Conservation (phyloP, 345 rosid species). For the Lenwebbia sp. region DNA sequence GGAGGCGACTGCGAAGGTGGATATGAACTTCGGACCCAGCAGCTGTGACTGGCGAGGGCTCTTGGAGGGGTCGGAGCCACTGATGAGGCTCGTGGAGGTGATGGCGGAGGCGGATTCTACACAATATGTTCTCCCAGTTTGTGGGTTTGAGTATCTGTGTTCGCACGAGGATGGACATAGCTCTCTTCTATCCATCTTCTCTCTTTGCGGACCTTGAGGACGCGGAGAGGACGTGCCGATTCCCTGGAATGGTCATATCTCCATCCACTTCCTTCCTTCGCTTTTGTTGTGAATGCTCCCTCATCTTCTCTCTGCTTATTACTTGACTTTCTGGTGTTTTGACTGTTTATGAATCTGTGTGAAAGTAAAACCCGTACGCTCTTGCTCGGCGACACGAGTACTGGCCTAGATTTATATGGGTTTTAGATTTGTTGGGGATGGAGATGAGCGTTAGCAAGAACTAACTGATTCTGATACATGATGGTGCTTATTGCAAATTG, state of each 20-base stretch:
- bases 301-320: neutral
- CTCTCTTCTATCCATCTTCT: constrained; percentile 81
- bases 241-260: constrained; percentile 56
- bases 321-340: neutral
- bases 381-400: neutral
- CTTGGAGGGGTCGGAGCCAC: no score
- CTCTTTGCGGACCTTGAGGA: constrained; percentile 63
- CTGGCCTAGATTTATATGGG: neutral
- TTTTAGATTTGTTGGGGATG: neutral
- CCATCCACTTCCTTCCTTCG: neutral
- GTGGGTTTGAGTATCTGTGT: no score
- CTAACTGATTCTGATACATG: accelerated
- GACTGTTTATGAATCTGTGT: neutral
- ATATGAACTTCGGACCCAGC: no score
- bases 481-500: no score
- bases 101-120: no score
- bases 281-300: neutral
- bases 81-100: no score
- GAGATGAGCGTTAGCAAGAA: neutral
- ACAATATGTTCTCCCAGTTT: no score
- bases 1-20: no score
- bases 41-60: no score
- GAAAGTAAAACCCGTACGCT: neutral
- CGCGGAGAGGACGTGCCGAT: constrained; percentile 71
- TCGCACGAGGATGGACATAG: constrained; percentile 51